phyloP scores from a whole-genome alignment of 2,329 filamentous ascomycete genomes.

The Boeremia lycopersici region DNA sequence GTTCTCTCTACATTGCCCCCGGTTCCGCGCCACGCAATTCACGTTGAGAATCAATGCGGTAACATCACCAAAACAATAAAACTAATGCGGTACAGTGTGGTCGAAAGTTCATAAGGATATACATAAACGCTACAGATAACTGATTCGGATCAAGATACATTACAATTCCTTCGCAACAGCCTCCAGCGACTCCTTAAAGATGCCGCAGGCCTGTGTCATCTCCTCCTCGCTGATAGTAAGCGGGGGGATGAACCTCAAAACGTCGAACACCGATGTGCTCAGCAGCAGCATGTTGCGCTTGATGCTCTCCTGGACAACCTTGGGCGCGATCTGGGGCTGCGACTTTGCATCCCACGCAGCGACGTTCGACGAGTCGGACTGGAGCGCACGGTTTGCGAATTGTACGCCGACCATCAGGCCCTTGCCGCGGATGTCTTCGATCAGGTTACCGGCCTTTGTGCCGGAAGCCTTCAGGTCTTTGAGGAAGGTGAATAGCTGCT shows the following conservation, averaged over 20 bases:
- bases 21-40: too few species aligned
- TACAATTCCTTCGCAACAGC: conserved; percentile 35
- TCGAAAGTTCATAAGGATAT: too few species aligned
- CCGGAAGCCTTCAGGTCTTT: conserved; percentile 29
- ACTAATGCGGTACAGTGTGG: too few species aligned
- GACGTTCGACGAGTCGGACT: conserved; percentile 29
- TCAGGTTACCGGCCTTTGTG: conserved; percentile 35
- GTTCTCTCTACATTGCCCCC: too few species aligned
- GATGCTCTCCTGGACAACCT: conserved; percentile 35
- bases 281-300: conserved; percentile 39
- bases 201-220: conserved; percentile 29
- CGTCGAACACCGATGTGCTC: conserved; percentile 39
- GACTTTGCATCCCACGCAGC: conserved; percentile 19
- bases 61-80: too few species aligned
- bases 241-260: conserved; percentile 36
- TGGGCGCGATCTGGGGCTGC: conserved; percentile 35
- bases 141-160: not conserved
- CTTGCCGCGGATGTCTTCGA: conserved; percentile 35
- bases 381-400: conserved; percentile 26
- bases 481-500: conserved; percentile 36
- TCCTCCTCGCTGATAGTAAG: conserved; percentile 38
- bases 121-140: conserved; percentile 2
- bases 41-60: not conserved
- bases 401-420: conserved; percentile 40
- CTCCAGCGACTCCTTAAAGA: conserved; percentile 37